Evolutionary conservation across 306 rosid species (phyloP).

Genomic region (Cercis canadensis): DNA sequence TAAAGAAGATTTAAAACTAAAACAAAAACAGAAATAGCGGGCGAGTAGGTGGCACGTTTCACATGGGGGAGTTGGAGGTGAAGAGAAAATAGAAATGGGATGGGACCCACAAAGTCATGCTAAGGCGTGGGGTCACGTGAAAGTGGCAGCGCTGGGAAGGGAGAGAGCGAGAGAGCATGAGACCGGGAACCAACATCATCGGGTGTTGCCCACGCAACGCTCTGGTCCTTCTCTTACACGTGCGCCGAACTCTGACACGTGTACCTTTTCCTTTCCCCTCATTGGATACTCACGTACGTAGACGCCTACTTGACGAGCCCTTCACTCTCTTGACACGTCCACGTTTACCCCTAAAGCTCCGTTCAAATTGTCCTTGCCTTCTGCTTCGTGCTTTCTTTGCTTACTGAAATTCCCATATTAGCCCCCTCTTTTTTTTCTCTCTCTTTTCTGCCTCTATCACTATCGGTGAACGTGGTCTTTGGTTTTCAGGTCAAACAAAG

Average conservation of each 20-base stretch:
- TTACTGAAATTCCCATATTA: not conserved
- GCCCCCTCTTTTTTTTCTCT: not conserved
- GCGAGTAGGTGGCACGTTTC: too few relatives aligned
- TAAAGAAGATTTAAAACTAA: too few relatives aligned
- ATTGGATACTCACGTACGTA: too few relatives aligned
- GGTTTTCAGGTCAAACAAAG: conserved; percentile 36
- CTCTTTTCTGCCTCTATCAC: too few relatives aligned
- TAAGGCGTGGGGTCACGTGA: conserved; percentile 40
- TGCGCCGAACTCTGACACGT: conserved; percentile 46
- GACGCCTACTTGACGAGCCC: too few relatives aligned
- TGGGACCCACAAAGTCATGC: conserved; percentile 37
- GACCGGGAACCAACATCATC: conserved; percentile 18
- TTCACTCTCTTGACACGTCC: too few relatives aligned
- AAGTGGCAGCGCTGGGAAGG: conserved; percentile 1
- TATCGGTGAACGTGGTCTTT: conserved; percentile 33
- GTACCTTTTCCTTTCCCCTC: not conserved
- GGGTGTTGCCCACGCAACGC: conserved; percentile 17
- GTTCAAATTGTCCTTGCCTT: too few relatives aligned
- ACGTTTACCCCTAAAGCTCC: too few relatives aligned
- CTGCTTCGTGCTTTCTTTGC: not conserved
- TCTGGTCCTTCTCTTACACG: conserved; percentile 39
- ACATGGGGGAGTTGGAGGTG: too few relatives aligned
- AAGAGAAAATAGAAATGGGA: not conserved
- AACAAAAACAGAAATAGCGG: too few relatives aligned
- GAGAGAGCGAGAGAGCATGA: not conserved